Evolutionary conservation across 2,329 filamentous ascomycete species (phyloP), one percentile per base, ranked within the genome.

Genomic region (Graphilbum fragrans): DNA sequence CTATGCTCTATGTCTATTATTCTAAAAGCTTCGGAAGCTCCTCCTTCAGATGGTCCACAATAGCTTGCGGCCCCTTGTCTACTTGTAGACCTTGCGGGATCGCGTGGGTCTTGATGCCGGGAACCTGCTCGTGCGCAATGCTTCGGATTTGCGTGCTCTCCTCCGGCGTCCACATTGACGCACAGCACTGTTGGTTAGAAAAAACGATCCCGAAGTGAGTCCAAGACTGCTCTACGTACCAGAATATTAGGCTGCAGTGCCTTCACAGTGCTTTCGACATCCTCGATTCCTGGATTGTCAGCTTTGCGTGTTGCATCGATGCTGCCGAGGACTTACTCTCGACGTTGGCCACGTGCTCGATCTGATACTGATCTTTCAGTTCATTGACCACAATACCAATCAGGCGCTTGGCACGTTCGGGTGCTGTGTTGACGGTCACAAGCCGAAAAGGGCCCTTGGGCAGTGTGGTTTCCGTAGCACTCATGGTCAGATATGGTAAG

Each of bases 361-460:
- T 81, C 1, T 66, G 74, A 56, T 82, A 83, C 27, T 60, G 61
- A 41, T 80, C 76, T 54, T 77, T 77, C 23, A 84, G 58, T 11
- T 66, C 69, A 42, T 80, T 74, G 11, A 72, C 65, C 35, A 84
- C 57, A 0, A 73, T 67, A 10, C 78, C 77, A 50, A 82, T 71
- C 32, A 84, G 58, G 6, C 63, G 60, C 58, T 75, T 73, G 20
- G 79, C 80, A 42, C 78, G 66, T 49, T 81, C 77, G 0, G 79
- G 78, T 2, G 70, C 75, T 2, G 71, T 82, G 60, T 83, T 83
- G 48, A 83, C 77, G 2, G 77, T 83, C 22, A 82, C 70, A 12
- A 83, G 68, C 11, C 43, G 22, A 35, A 38, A 44, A 18, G 29
- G 38, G 29, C 38, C 38, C 12, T 27, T 27, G 25, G 25, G 25